Evolutionary conservation across 2,329 filamentous ascomycete species (phyloP), one percentile per base, ranked within the genome.

Genomic region (Xylaria polymorpha): DNA sequence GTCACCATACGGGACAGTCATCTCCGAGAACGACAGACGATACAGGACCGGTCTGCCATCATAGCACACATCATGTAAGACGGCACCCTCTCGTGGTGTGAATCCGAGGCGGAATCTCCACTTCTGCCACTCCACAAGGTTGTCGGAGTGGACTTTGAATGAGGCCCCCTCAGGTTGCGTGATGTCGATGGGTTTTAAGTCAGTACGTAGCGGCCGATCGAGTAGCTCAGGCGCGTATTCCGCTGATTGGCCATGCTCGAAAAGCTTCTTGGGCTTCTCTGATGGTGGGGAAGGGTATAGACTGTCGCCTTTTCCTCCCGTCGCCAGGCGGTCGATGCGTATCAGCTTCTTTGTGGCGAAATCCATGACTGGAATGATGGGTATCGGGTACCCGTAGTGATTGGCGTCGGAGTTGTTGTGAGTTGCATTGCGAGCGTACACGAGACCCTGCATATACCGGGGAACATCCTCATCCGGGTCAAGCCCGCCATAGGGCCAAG

Each of bases 151-250:
- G 12, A 79, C 74, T 35, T 75, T 75, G 72, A 79, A 79, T 6
- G 77, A 79, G 3, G 78, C 75, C 6, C 78, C 78, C 44, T 79
- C 77, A 10, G 86, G 86, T 75, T 95, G 92, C 1, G 88, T 84
- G 55, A 95, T 89, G 73, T 93, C 88, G 75, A 94, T 86, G 5
- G 91, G 91, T 79, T 92, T 93, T 35, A 89, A 76, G 64, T 87
- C 87, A 51, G 83, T 80, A 14, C 88, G 80, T 18, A 82, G 73
- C 0, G 84, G 82, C 1, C 76, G 73, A 15, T 83, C 80, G 10
- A 89, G 80, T 2, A 90, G 80, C 74, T 87, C 85, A 1, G 85
- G 84, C 0, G 83, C 77, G 72, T 85, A 87, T 64, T 87, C 85
- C 43, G 82, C 81, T 0, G 81, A 65, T 51, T 73, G 76, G 64